Evolutionary conservation across 1,139 yeast genomes (phyloP).

Genomic region (Yamadazyma conglobata): DNA sequence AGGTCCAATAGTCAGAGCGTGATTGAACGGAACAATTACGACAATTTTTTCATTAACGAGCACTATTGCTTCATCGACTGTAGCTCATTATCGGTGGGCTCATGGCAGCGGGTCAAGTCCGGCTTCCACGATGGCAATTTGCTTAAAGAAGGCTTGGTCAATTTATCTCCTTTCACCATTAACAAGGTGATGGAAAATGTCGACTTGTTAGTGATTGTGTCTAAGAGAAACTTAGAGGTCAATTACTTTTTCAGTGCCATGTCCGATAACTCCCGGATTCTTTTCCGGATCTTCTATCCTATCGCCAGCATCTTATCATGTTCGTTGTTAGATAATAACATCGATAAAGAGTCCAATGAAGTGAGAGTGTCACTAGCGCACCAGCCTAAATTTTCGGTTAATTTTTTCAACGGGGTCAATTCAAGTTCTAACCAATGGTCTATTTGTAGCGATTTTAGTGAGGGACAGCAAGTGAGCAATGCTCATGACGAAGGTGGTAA

Average conservation of each 20-base stretch:
- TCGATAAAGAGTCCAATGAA: slow-evolving; percentile 44
- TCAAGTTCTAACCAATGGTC: slow-evolving; percentile 69
- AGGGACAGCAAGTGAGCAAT: slow-evolving; percentile 71
- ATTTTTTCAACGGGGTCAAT: slow-evolving; percentile 52
- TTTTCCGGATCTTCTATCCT: slow-evolving; percentile 71
- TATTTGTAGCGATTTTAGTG: slow-evolving; percentile 78
- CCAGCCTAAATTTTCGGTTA: slow-evolving; percentile 75
- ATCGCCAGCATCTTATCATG: slow-evolving; percentile 43
- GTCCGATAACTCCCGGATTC: slow-evolving; percentile 60
- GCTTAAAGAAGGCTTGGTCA: slow-evolving; percentile 46
- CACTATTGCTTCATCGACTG: slow-evolving; percentile 68
- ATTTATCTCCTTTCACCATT: slow-evolving; percentile 63
- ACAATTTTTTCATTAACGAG: slow-evolving; percentile 50
- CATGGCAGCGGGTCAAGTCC: slow-evolving; percentile 73
- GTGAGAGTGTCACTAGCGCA: slow-evolving; percentile 49
- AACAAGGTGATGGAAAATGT: slow-evolving; percentile 62
- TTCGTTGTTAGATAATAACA: slow-evolving; percentile 47
- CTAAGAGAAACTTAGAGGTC: slow-evolving; percentile 65
- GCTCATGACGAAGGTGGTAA: slow-evolving; percentile 59
- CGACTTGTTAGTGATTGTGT: slow-evolving; percentile 63
- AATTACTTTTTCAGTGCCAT: slow-evolving; percentile 73
- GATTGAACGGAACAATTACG: slow-evolving; percentile 9
- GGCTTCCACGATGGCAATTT: slow-evolving; percentile 47
- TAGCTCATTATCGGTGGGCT: slow-evolving; percentile 64
- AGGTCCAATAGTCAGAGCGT: slow-evolving; percentile 24